A percentile compares a stretch with the other conserved stretches of the same genome.
These are phyloP conservation scores for Triangularia verruculosa DNA, from an alignment of 2,329 filamentous ascomycete species.

Conservation along the genomic window DNA sequence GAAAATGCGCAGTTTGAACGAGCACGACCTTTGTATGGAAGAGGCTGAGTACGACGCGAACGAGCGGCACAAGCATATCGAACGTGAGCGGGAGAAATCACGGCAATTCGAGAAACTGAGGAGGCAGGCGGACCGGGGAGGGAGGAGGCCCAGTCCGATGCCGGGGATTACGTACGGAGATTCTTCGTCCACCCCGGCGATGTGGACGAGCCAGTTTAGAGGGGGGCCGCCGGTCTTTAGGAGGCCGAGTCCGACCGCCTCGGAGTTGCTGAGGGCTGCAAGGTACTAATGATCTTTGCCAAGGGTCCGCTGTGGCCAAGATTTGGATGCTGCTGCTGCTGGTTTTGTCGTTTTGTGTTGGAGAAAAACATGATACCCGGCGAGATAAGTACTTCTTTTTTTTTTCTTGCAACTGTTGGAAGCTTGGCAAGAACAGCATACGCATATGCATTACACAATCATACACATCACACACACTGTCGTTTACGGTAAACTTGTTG, in stretches of 20 bases:
- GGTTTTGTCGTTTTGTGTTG: neutral
- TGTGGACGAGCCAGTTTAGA: conserved; percentile 13
- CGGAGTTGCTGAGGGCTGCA: conserved; percentile 23
- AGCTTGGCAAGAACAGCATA: neutral
- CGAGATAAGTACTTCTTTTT: neutral
- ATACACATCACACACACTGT: neutral
- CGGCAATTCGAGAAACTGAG: conserved; percentile 48
- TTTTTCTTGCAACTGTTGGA: neutral
- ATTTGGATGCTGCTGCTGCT: neutral
- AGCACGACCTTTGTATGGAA: conserved; percentile 41
- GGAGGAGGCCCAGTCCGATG: conserved; percentile 17
- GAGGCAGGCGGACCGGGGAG: conserved; percentile 42
- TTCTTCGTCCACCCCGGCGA: conserved; percentile 13
- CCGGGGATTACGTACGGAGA: conserved; percentile 19
- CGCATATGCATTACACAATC: neutral
- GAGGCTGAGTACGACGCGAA: conserved; percentile 46
- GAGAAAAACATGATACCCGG: neutral
- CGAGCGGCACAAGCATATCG: conserved; percentile 41
- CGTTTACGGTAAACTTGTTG: neutral
- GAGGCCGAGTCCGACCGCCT: conserved; percentile 18
- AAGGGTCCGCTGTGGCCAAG: too few species aligned
- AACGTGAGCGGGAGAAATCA: conserved; percentile 49
- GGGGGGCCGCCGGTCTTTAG: conserved; percentile 19
- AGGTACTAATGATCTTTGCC: too few species aligned
- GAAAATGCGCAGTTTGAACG: conserved; percentile 40